Evolutionary conservation across 345 rosid species (phyloP), one percentile per base, ranked within the genome.

Genomic region (Euphorbia peplus): DNA sequence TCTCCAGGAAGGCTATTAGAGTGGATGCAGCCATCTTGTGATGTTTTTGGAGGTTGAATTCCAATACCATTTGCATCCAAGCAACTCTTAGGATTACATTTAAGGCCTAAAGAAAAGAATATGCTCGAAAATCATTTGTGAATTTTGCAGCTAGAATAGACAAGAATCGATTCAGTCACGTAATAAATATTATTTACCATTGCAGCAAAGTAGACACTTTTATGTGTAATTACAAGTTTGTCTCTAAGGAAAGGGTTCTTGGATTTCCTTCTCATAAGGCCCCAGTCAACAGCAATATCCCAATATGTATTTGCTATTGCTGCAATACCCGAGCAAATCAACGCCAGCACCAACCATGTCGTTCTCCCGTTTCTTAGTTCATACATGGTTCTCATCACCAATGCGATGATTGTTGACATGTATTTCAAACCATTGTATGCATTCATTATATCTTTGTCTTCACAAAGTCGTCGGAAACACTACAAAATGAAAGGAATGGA

Each of bases 281-380:
- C 97, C 93, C 91, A 89, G 63, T 89, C 91, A 9, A 86, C 35
- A 11, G 76, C 93, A 52, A 89, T 76, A 66, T 91, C 96, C 91
- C 91, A 89, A 57, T 80, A 91, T 22, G 85, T 83, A 67, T 73
- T 87, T 78, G 80, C 67, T 3, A 69, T 69, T 21, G 69, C 64
- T 1, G 86, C 91, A 2, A 81, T 72, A 55, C 80, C 85, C 32
- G 97, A 87, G 86, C 95, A 80, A 64, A 82, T 66, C 60, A 87
- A 73, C 47, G 91, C 91, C 74, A 87, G 22, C 25, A 83, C 85
- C 76, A 81, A 70, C 91, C 93, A 87, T n/a, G 1, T 47, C n/a
- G 58, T 65, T 6, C 10, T 75, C 60, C 88, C 90, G 68, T 79
- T 79, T 76, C 73, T 89, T 13, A 87, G 80, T 56, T 87, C 91